Evolutionary conservation across 2,329 filamentous ascomycete genomes (phyloP).

Genomic region (Plenodomus tracheiphilus): DNA sequence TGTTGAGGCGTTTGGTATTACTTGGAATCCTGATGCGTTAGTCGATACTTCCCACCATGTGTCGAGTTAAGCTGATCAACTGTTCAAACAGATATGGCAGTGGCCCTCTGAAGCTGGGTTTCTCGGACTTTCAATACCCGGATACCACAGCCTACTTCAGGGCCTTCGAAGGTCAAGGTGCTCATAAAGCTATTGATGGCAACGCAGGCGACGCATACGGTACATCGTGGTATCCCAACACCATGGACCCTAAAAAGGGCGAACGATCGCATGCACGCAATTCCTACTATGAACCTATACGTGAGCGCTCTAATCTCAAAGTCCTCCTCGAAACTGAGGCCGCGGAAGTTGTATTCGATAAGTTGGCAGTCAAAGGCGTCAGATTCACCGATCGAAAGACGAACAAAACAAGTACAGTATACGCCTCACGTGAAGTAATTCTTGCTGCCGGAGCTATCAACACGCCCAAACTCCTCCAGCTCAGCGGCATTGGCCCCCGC

Average conservation of each 20-base stretch:
- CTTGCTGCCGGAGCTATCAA: conserved; percentile 61
- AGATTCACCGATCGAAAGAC: conserved; percentile 25
- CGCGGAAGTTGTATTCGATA: conserved; percentile 28
- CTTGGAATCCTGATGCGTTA: conserved; percentile 27
- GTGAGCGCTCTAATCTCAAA: conserved; percentile 35
- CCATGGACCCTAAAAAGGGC: conserved; percentile 36
- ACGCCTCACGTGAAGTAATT: conserved; percentile 56
- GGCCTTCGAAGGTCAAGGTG: conserved; percentile 27
- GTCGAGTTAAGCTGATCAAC: neutral
- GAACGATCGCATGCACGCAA: conserved; percentile 38
- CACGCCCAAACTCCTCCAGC: conserved; percentile 57
- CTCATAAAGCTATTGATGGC: conserved; percentile 20
- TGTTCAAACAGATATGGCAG: conserved; percentile 23
- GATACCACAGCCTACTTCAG: conserved; percentile 28
- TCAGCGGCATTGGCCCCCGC: conserved; percentile 37
- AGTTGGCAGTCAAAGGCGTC: conserved; percentile 28
- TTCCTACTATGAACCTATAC: conserved; percentile 35
- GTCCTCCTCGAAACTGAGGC: conserved; percentile 24
- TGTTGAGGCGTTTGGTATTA: conserved; percentile 21
- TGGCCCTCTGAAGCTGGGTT: conserved; percentile 32
- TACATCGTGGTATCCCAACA: conserved; percentile 42
- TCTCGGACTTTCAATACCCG: conserved; percentile 32
- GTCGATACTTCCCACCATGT: neutral
- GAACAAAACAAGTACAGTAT: conserved; percentile 17
- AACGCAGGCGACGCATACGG: conserved; percentile 36